Evolutionary conservation across 805 yeast species (phyloP).

Genomic region (Candida adriatica): DNA sequence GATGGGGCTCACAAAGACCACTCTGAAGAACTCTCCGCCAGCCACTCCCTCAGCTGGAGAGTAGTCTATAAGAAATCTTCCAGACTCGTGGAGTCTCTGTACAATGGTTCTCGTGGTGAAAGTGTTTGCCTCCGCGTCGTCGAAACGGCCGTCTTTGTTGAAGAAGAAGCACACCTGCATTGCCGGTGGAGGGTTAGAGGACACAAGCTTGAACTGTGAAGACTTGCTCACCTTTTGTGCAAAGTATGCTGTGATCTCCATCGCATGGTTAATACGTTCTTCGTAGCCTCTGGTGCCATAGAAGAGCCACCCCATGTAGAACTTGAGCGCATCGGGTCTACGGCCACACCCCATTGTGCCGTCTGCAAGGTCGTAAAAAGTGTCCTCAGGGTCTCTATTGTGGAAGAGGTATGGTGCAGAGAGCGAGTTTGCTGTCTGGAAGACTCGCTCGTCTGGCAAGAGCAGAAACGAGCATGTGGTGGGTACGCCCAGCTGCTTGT

Average conservation of each 20-base stretch:
- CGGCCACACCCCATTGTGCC: slow-evolving; percentile 94
- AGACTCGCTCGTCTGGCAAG: slow-evolving; percentile 57
- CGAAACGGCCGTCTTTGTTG: slow-evolving; percentile 35
- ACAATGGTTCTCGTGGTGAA: slow-evolving; percentile 56
- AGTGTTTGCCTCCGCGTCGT: slow-evolving; percentile 36
- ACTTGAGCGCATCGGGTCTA: slow-evolving; percentile 72
- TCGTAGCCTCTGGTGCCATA: slow-evolving; percentile 66
- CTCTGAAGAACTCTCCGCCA: slow-evolving; percentile 77
- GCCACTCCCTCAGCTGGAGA: slow-evolving; percentile 59
- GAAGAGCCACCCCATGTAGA: slow-evolving; percentile 76
- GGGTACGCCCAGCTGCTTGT: slow-evolving; percentile 86
- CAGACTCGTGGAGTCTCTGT: slow-evolving; percentile 46
- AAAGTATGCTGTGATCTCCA: slow-evolving; percentile 55
- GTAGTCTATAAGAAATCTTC: slow-evolving; percentile 70
- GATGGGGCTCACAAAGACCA: slow-evolving; percentile 71
- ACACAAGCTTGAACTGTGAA: slow-evolving; percentile 46
- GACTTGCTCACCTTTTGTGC: slow-evolving; percentile 32
- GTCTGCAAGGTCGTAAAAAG: slow-evolving; percentile 68
- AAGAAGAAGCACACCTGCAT: slow-evolving; percentile 80
- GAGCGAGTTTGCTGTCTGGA: slow-evolving; percentile 69
- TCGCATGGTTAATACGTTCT: slow-evolving; percentile 67
- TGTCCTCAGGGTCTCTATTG: slow-evolving; percentile 39
- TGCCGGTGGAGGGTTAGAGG: slow-evolving; percentile 61
- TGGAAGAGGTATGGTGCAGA: slow-evolving; percentile 81
- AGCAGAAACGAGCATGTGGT: slow-evolving; percentile 66